Evolutionary conservation across 371 early-diverging fungal species (phyloP).

Genomic region (Syncephalis plumigaleata): DNA sequence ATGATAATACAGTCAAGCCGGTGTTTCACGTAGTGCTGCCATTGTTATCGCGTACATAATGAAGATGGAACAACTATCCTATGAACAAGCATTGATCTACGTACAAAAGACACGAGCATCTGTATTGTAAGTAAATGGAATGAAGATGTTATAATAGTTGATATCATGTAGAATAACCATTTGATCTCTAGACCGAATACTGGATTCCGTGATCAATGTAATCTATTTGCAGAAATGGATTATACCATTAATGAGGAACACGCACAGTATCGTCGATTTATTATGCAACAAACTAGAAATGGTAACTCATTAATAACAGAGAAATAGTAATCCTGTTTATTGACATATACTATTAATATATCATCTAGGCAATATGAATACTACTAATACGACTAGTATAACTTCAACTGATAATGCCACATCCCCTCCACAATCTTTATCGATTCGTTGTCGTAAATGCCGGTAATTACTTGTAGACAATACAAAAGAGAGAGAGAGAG

Average conservation of each 20-base stretch:
- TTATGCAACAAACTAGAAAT: constrained; percentile 31
- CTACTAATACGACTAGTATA: constrained; percentile 27
- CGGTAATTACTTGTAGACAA: constrained; percentile 3
- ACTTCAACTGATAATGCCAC: background rate
- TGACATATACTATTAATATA: background rate
- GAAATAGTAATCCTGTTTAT: background rate
- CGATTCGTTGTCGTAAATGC: constrained; percentile 28
- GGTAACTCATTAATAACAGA: constrained; percentile 27
- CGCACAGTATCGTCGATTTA: constrained; percentile 49
- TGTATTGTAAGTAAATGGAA: constrained; percentile 14
- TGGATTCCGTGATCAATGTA: constrained; percentile 50
- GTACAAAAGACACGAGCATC: constrained; percentile 32
- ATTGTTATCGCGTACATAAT: constrained; percentile 48
- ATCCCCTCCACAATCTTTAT: constrained; percentile 7
- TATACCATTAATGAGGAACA: constrained; percentile 34
- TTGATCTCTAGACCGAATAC: constrained; percentile 33
- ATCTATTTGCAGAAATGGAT: constrained; percentile 34
- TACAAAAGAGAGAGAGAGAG: background rate
- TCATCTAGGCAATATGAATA: constrained; percentile 24
- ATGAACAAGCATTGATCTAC: constrained; percentile 25
- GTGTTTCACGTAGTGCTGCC: constrained; percentile 37
- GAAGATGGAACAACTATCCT: constrained; percentile 22
- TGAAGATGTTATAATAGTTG: background rate
- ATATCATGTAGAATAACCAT: background rate
- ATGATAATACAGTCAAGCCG: constrained; percentile 20